Evolutionary conservation across 352 stramenopile species (phyloP).

Genomic region (Phytophthora brassicae): DNA sequence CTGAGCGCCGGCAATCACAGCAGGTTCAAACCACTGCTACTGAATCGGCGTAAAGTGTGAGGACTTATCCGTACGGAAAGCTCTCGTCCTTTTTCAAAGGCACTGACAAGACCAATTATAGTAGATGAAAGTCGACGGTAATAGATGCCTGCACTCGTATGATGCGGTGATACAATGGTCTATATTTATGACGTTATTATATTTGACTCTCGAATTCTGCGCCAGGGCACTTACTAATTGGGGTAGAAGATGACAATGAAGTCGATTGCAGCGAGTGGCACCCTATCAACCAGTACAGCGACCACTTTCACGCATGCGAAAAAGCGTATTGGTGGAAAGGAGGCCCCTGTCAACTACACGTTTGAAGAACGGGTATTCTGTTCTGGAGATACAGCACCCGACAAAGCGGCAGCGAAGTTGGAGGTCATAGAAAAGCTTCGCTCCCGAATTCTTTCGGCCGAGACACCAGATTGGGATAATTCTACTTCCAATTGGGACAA

Average conservation of each 20-base stretch:
- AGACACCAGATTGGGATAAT: slow-evolving; percentile 59
- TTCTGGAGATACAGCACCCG: slow-evolving; percentile 50
- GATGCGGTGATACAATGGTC: slow-evolving; percentile 1
- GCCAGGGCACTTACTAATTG: background rate
- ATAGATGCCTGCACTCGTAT: slow-evolving; percentile 27
- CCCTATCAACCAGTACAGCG: background rate
- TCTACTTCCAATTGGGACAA: slow-evolving; percentile 77
- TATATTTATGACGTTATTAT: slow-evolving; percentile 13
- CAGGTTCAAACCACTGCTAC: slow-evolving; percentile 24
- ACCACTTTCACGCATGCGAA: slow-evolving; percentile 38
- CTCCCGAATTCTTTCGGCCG: slow-evolving; percentile 57
- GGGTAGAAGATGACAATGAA: slow-evolving; percentile 1
- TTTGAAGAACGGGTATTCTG: slow-evolving; percentile 78
- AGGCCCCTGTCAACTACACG: slow-evolving; percentile 66
- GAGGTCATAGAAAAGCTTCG: slow-evolving; percentile 60
- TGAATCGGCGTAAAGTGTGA: slow-evolving; percentile 28
- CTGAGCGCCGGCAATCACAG: slow-evolving; percentile 53
- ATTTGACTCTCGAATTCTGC: background rate
- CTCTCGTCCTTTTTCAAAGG: background rate
- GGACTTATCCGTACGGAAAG: background rate
- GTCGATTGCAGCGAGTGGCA: background rate
- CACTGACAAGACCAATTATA: slow-evolving; percentile 20
- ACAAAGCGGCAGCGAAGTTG: slow-evolving; percentile 63
- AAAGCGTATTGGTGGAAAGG: slow-evolving; percentile 67
- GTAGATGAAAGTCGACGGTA: slow-evolving; percentile 28